These are phyloP conservation scores for Fraxinus ornus DNA, from an alignment of 305 asterid species.

Conservation along the genomic window DNA sequence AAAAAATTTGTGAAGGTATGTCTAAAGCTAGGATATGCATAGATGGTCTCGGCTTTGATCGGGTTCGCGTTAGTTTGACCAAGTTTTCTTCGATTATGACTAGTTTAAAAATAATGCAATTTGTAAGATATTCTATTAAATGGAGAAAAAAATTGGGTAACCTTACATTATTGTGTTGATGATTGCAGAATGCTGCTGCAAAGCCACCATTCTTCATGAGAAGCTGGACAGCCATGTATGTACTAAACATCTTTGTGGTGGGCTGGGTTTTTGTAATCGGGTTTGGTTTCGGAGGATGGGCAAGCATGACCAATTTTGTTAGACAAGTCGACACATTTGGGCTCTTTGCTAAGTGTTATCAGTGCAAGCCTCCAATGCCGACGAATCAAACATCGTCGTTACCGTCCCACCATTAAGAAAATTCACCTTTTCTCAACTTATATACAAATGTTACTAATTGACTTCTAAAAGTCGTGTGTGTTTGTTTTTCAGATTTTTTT, in stretches of 20 bases:
- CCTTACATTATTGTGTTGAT: neutral
- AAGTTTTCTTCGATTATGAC: neutral
- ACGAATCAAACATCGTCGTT: constrained; percentile 20
- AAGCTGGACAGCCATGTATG: constrained; percentile 65
- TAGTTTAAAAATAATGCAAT: neutral
- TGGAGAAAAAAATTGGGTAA: neutral
- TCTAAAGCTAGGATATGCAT: neutral
- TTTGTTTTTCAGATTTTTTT: constrained; percentile 1
- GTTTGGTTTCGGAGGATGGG: constrained; percentile 73
- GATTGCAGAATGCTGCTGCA: constrained; percentile 61
- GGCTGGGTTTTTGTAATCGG: constrained; percentile 53
- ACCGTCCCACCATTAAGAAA: constrained; percentile 25
- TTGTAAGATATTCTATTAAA: neutral
- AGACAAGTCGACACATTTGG: constrained; percentile 57
- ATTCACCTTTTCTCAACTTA: neutral
- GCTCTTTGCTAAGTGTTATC: constrained; percentile 60
- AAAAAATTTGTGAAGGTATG: neutral
- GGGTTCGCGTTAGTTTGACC: neutral
- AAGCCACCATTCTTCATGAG: constrained; percentile 56
- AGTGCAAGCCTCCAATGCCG: constrained; percentile 42
- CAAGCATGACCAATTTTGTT: constrained; percentile 57
- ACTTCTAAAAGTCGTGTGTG: neutral
- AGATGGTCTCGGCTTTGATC: neutral
- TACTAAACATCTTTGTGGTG: constrained; percentile 44
- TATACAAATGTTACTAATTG: neutral